Evolutionary conservation across 1,284 basidiomycete species (phyloP).

Genomic region (Omphalotus olearius): DNA sequence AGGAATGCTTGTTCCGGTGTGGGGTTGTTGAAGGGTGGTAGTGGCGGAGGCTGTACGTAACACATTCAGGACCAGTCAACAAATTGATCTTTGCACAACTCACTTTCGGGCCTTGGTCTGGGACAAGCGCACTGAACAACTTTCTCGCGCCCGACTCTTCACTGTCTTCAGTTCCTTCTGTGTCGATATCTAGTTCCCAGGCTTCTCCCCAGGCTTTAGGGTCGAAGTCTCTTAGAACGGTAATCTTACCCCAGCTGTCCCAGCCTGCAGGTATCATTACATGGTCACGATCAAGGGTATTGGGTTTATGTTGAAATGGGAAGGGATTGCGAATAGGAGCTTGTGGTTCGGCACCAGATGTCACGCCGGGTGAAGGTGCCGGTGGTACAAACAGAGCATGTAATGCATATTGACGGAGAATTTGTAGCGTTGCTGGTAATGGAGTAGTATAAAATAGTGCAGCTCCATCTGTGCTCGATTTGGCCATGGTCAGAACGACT

Average conservation of each 20-base stretch:
- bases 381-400: slow-evolving; percentile 83
- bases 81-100: slow-evolving; percentile 12
- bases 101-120: slow-evolving; percentile 71
- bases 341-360: slow-evolving; percentile 41
- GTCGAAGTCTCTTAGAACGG: slow-evolving; percentile 89
- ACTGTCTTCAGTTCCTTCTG: slow-evolving; percentile 25
- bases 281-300: slow-evolving; percentile 88
- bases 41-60: slow-evolving; percentile 47
- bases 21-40: slow-evolving; percentile 74
- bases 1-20: slow-evolving; percentile 86
- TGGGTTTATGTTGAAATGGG: slow-evolving; percentile 83
- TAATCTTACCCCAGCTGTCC: slow-evolving; percentile 98
- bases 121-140: slow-evolving; percentile 60
- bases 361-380: slow-evolving; percentile 52
- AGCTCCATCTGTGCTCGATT: slow-evolving; percentile 70
- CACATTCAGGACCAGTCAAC: slow-evolving; percentile 6
- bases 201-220: slow-evolving; percentile 76
- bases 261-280: slow-evolving; percentile 93
- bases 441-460: slow-evolving; percentile 89
- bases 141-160: slow-evolving; percentile 47
- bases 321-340: slow-evolving; percentile 72
- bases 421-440: slow-evolving; percentile 73
- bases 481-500: neutral
- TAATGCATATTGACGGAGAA: slow-evolving; percentile 83
- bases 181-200: slow-evolving; percentile 71